phyloP scores from a whole-genome alignment of 331 rosid genomes.

The Cydonia oblonga region DNA sequence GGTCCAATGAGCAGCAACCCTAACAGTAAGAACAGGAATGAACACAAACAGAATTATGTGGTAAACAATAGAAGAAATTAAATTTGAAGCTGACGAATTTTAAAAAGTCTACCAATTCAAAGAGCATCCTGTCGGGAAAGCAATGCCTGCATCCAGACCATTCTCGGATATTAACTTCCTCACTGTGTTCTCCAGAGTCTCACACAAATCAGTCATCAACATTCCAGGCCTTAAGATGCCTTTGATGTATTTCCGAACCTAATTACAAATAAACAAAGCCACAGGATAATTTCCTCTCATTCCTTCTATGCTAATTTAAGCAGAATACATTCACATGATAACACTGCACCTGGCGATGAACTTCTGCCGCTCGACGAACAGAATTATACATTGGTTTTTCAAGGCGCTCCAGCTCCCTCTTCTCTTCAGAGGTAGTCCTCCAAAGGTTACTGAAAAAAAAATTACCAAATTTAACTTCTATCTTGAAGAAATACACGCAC shows the following conservation, averaged over 20 bases:
- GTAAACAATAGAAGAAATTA: neutral
- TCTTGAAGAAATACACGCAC: neutral
- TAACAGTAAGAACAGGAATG: slow-evolving; percentile 12
- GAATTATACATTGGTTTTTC: slow-evolving; percentile 84
- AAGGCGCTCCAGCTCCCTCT: slow-evolving; percentile 96
- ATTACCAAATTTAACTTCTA: neutral
- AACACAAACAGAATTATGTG: slow-evolving; percentile 1
- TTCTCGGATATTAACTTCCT: slow-evolving; percentile 79
- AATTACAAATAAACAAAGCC: slow-evolving; percentile 17
- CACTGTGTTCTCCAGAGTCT: slow-evolving; percentile 83
- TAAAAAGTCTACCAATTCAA: slow-evolving; percentile 57
- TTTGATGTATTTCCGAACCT: slow-evolving; percentile 83
- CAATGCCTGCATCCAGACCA: slow-evolving; percentile 96
- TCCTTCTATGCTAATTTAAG: neutral
- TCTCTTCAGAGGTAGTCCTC: slow-evolving; percentile 96
- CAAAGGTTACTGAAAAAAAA: slow-evolving; percentile 57
- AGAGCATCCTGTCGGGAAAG: slow-evolving; percentile 98
- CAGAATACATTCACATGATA: neutral
- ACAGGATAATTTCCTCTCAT: neutral
- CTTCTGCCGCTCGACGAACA: slow-evolving; percentile 97
- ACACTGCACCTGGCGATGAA: slow-evolving; percentile 85
- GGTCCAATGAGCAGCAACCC: slow-evolving; percentile 99
- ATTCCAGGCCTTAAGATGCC: slow-evolving; percentile 85
- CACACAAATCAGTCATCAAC: slow-evolving; percentile 90
- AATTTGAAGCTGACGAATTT: neutral